phyloP scores from a whole-genome alignment of 306 rosid species.

The Canavalia ensiformis region DNA sequence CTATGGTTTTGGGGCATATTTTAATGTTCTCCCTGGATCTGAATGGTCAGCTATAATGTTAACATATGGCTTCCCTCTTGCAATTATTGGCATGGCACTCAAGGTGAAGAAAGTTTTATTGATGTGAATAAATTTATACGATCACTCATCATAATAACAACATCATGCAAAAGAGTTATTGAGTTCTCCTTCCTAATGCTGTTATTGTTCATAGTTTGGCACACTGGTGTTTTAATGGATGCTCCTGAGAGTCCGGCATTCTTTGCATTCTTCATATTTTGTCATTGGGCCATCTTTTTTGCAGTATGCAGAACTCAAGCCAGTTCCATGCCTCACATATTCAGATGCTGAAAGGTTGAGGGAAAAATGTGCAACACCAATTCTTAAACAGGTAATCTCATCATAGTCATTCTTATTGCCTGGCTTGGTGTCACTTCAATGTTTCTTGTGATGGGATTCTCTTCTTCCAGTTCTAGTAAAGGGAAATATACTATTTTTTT shows the following conservation, averaged over 20 bases:
- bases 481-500: no score
- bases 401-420: slow-evolving; percentile 35
- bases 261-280: slow-evolving; percentile 30
- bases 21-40: slow-evolving; percentile 90
- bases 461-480: no score
- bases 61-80: slow-evolving; percentile 98
- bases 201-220: background rate
- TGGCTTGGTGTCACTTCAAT: slow-evolving; percentile 4
- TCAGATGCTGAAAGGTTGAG: slow-evolving; percentile 73
- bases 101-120: slow-evolving; percentile 66
- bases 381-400: slow-evolving; percentile 82
- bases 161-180: slow-evolving; percentile 33
- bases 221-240: slow-evolving; percentile 32
- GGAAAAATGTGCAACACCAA: slow-evolving; percentile 85
- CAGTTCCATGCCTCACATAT: slow-evolving; percentile 94
- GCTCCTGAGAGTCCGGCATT: background rate
- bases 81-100: slow-evolving; percentile 98
- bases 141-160: background rate
- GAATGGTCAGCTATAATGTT: slow-evolving; percentile 98
- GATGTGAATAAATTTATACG: slow-evolving; percentile 13
- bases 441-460: no score
- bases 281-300: slow-evolving; percentile 44
- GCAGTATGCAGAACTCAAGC: slow-evolving; percentile 99
- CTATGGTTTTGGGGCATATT: slow-evolving; percentile 97
- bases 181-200: slow-evolving; percentile 9